Evolutionary conservation across 2,329 filamentous ascomycete species (phyloP), one percentile per base, ranked within the genome.

Genomic region (Tolypocladium capitatum): DNA sequence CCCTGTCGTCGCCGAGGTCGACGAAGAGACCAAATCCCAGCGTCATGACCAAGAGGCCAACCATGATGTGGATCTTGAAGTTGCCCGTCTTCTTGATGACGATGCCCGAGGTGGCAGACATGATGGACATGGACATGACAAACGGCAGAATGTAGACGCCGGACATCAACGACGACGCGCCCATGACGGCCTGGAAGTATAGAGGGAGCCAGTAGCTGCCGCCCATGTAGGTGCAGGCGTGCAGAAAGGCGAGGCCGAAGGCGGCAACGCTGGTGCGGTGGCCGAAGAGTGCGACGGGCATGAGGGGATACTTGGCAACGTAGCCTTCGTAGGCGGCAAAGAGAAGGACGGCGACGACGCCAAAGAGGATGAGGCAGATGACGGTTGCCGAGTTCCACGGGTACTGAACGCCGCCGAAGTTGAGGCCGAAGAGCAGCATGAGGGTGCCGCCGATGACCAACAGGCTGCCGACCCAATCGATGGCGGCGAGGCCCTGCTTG

Each of bases 381-480:
- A 90, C 84, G 1, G 78, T 82, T 2, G 84, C 72, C 0, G 84
- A 90, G 46, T 68, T 66, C 88, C 88, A 94, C 1, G 89, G 83
- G 53, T 78, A 79, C 21, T 73, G 72, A 46, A 88, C 76, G 44
- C 87, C 89, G 47, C 89, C 90, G 52, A 91, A 87, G 59, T 94
- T 84, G 11, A 95, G 76, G 0, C 88, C 90, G 38, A 95, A 79
- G 4, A 95, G 77, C 53, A 94, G 73, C 86, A 94, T 91, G 20
- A 94, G 71, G 0, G 86, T 90, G 20, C 83, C 86, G 38, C 84
- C 84, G 24, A 90, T 75, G 60, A 94, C 78, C 30, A 75, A 64
- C 5, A 74, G 14, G 48, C 69, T 75, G 33, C 75, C 75, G 0
- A 69, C 52, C 76, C 76, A 81, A 62, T 81, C 77, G 42, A 81